These are phyloP conservation scores for Pulchroboletus neoregius DNA, from an alignment of 1,284 basidiomycete genomes.

Conservation along the genomic window DNA sequence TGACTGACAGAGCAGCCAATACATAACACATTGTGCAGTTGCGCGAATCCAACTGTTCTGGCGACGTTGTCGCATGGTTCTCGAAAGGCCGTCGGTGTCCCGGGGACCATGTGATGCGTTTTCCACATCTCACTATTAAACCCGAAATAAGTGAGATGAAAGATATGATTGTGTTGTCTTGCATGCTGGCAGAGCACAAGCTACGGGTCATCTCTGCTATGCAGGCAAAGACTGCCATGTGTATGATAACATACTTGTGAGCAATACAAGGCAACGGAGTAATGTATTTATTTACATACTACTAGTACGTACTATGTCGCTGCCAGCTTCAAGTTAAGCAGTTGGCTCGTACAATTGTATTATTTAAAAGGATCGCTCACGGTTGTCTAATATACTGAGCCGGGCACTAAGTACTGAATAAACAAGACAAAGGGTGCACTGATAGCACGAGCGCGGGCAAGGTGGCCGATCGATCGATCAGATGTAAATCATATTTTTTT, in stretches of 20 bases:
- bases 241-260: not conserved
- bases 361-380: too few species aligned
- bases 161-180: conserved; percentile 24
- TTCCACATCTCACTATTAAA: conserved; percentile 13
- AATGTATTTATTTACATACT: too few species aligned
- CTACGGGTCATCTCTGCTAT: not conserved
- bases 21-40: conserved; percentile 10
- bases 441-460: too few species aligned
- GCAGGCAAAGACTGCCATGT: not conserved
- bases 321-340: too few species aligned
- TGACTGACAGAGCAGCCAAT: not conserved
- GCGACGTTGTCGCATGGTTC: conserved; percentile 14
- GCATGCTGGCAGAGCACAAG: conserved; percentile 19
- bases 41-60: conserved; percentile 9
- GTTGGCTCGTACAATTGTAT: too few species aligned
- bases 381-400: too few species aligned
- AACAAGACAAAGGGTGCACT: too few species aligned
- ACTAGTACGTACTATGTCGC: too few species aligned
- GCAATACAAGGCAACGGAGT: not conserved
- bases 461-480: too few species aligned
- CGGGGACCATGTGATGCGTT: not conserved
- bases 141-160: conserved; percentile 11
- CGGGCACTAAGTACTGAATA: too few species aligned
- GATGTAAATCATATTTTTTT: too few species aligned
- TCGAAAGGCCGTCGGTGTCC: conserved; percentile 3